Percentiles rank a stretch among this genome's conserved stretches.
Conservation (phyloP, 2,329 filamentous ascomycete genomes). For the Monascus ruber region DNA sequence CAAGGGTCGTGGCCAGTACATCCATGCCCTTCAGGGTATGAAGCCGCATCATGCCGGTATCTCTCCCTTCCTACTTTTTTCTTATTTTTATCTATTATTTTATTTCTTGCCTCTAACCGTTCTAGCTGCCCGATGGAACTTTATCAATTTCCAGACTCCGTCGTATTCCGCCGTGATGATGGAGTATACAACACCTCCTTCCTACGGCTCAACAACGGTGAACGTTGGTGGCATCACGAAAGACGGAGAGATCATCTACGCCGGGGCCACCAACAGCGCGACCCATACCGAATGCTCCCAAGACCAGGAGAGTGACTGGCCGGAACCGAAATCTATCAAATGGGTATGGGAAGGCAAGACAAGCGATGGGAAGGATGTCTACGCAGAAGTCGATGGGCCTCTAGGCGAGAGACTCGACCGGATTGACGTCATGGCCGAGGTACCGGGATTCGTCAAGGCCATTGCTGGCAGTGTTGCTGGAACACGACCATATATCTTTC, state of each 20-base stretch:
- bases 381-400: constrained; percentile 56
- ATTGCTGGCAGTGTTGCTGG: constrained; percentile 81
- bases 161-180: constrained; percentile 83
- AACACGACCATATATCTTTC: constrained; percentile 96
- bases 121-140: constrained; percentile 76
- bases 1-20: constrained; percentile 66
- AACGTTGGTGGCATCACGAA: constrained; percentile 72
- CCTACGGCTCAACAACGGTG: constrained; percentile 77
- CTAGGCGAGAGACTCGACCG: constrained; percentile 64
- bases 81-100: background rate
- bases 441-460: constrained; percentile 89
- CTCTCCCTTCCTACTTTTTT: constrained; percentile 7
- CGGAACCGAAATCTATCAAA: constrained; percentile 64
- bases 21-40: constrained; percentile 90
- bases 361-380: constrained; percentile 62
- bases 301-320: constrained; percentile 77
- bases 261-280: constrained; percentile 53
- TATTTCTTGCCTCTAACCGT: constrained; percentile 2
- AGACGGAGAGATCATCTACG: constrained; percentile 68
- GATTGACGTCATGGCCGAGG: constrained; percentile 92
- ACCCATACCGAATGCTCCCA: constrained; percentile 58
- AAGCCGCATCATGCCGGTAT: constrained; percentile 90
- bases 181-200: constrained; percentile 89
- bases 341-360: constrained; percentile 69
- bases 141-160: constrained; percentile 79